phyloP scores from a whole-genome alignment of 805 yeast species.

The Kazachstania kunashirensis region DNA sequence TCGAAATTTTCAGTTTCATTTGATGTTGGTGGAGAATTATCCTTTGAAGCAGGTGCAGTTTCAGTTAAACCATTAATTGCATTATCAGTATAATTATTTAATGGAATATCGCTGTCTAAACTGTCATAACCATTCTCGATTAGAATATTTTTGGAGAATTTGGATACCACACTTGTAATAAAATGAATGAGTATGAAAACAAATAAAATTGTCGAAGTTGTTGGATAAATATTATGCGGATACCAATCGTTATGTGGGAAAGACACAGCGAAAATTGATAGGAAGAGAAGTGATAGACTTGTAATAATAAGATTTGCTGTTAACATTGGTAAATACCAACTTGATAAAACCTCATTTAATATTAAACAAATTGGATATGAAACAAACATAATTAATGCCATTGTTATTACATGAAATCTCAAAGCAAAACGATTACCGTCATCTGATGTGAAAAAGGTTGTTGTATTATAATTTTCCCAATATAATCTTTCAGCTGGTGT shows the following conservation, averaged over 20 bases:
- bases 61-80: too few relatives aligned
- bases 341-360: conserved; percentile 48
- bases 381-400: conserved; percentile 38
- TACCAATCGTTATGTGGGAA: conserved; percentile 49
- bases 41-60: not conserved
- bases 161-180: conserved; percentile 40
- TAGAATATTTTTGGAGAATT: conserved; percentile 28
- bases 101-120: not conserved
- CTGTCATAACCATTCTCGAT: conserved; percentile 15
- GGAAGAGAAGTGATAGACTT: conserved; percentile 42
- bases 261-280: conserved; percentile 47
- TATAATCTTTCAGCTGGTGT: conserved; percentile 62
- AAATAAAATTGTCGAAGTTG: conserved; percentile 53
- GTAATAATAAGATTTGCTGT: conserved; percentile 40
- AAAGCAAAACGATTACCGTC: conserved; percentile 41
- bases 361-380: conserved; percentile 63
- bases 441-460: conserved; percentile 55
- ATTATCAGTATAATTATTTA: not conserved
- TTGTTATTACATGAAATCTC: conserved; percentile 42
- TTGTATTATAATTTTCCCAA: conserved; percentile 74
- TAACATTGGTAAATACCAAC: conserved; percentile 49
- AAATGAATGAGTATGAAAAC: conserved; percentile 46
- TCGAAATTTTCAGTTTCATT: not conserved
- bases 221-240: conserved; percentile 65
- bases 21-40: not conserved